Percentiles rank a stretch among this genome's conserved stretches.
phyloP scores from a whole-genome alignment of 108 stramenopile species.

The Pseudonitzschia pungens region DNA sequence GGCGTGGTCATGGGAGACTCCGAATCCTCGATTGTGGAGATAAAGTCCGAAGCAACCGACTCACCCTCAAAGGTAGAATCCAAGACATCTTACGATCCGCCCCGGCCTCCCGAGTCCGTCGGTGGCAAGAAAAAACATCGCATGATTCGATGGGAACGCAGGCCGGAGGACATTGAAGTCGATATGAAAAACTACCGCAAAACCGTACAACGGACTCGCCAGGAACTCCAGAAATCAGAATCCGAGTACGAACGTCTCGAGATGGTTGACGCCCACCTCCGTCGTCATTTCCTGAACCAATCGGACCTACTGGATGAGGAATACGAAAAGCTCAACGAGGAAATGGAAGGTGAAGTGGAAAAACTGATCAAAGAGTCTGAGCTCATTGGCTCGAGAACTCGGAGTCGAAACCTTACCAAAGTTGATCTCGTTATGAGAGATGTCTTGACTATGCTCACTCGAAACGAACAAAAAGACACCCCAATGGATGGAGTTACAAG shows the following conservation, averaged over 20 bases:
- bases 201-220: slow-evolving; percentile 72
- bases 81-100: slow-evolving; percentile 79
- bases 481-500: slow-evolving; percentile 9
- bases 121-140: slow-evolving; percentile 78
- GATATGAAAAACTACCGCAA: slow-evolving; percentile 77
- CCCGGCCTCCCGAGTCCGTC: slow-evolving; percentile 83
- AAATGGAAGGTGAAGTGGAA: slow-evolving; percentile 43
- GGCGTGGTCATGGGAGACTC: slow-evolving; percentile 19
- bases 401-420: slow-evolving; percentile 49
- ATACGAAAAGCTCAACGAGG: slow-evolving; percentile 44
- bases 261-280: slow-evolving; percentile 52
- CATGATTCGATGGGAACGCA: slow-evolving; percentile 77
- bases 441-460: slow-evolving; percentile 56
- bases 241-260: slow-evolving; percentile 61
- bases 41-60: slow-evolving; percentile 20
- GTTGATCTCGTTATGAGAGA: slow-evolving; percentile 65
- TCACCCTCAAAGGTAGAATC: slow-evolving; percentile 66
- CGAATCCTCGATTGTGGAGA: slow-evolving; percentile 4
- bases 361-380: slow-evolving; percentile 68
- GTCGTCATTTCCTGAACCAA: slow-evolving; percentile 65
- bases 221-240: slow-evolving; percentile 63
- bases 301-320: slow-evolving; percentile 57
- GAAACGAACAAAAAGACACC: slow-evolving; percentile 34
- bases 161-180: slow-evolving; percentile 73
- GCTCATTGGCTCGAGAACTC: slow-evolving; percentile 46